Conservation (phyloP, 2,329 filamentous ascomycete species). For the Penicillium psychrosexuale region DNA sequence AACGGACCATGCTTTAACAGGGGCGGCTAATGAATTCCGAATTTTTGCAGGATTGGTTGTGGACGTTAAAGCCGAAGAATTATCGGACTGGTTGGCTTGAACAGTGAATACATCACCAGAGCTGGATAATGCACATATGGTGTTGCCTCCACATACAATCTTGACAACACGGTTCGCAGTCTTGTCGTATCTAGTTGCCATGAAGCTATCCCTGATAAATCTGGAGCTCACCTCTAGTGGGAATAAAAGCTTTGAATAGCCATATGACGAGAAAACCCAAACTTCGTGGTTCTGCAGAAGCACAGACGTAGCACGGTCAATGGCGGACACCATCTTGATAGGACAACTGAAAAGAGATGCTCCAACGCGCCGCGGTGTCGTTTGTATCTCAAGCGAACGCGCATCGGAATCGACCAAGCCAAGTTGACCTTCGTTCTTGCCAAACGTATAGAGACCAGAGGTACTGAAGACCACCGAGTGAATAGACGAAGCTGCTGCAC, state of each 20-base stretch:
- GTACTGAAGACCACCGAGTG: conserved; percentile 88
- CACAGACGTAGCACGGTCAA: conserved; percentile 83
- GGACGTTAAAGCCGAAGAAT: conserved; percentile 60
- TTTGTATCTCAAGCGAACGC: conserved; percentile 79
- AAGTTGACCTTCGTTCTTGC: conserved; percentile 90
- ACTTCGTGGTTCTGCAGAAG: conserved; percentile 84
- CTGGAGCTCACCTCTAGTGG: conserved; percentile 70
- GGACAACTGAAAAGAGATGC: conserved; percentile 71
- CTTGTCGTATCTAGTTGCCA: conserved; percentile 63
- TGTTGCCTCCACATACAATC: conserved; percentile 82
- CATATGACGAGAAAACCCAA: conserved; percentile 92
- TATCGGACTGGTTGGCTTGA: conserved; percentile 66
- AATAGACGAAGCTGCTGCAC: conserved; percentile 81
- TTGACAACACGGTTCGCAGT: conserved; percentile 67
- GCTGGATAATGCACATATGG: conserved; percentile 80
- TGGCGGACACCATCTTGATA: conserved; percentile 79
- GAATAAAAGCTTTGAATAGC: conserved; percentile 87
- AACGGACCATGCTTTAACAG: conserved; percentile 83
- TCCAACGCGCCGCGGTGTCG: conserved; percentile 78
- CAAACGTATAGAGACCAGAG: conserved; percentile 84
- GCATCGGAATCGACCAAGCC: conserved; percentile 94
- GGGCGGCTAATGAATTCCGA: conserved; percentile 71
- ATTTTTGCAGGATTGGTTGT: conserved; percentile 94
- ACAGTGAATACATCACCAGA: conserved; percentile 87
- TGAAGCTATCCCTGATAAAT: conserved; percentile 63